Evolutionary conservation across 2,329 filamentous ascomycete species (phyloP).

Genomic region (Cladobotryum protrusum): DNA sequence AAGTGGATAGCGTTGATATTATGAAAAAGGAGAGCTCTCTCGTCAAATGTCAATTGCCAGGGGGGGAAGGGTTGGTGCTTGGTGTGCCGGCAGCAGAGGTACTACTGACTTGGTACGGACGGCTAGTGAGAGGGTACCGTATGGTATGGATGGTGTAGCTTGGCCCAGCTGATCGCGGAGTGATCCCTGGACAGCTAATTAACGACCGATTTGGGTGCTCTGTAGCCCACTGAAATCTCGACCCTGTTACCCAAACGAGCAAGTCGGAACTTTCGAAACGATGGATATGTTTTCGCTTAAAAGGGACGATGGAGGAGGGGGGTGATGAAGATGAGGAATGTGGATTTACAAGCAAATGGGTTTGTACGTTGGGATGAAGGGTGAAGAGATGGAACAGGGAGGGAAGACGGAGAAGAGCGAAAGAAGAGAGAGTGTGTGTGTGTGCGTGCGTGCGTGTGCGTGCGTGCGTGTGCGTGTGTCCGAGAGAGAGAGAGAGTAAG

Average conservation of each 20-base stretch:
- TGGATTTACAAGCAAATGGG: background rate
- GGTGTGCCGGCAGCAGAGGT: background rate
- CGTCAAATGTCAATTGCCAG: conserved; percentile 10
- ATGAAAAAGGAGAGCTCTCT: conserved; percentile 31
- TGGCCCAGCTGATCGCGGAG: conserved; percentile 30
- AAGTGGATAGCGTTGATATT: conserved; percentile 34
- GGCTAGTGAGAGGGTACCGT: background rate
- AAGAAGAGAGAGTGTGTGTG: conserved; percentile 12
- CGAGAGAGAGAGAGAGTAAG: conserved; percentile 14
- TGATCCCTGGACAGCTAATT: conserved; percentile 17
- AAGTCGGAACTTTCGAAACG: conserved; percentile 3
- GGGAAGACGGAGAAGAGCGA: conserved; percentile 12
- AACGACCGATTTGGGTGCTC: conserved; percentile 20
- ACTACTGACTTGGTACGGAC: background rate
- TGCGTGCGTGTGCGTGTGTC: too few relatives aligned
- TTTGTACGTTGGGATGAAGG: background rate
- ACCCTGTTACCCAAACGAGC: background rate
- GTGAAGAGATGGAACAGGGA: conserved; percentile 5
- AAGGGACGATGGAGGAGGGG: conserved; percentile 7
- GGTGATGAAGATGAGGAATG: conserved; percentile 1
- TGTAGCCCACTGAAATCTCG: conserved; percentile 4
- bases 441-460: too few relatives aligned
- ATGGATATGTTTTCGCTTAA: conserved; percentile 8
- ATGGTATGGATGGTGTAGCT: conserved; percentile 21
- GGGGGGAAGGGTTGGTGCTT: conserved; percentile 9